phyloP scores from a whole-genome alignment of 2,329 filamentous ascomycete species.

The Fusarium torulosum region DNA sequence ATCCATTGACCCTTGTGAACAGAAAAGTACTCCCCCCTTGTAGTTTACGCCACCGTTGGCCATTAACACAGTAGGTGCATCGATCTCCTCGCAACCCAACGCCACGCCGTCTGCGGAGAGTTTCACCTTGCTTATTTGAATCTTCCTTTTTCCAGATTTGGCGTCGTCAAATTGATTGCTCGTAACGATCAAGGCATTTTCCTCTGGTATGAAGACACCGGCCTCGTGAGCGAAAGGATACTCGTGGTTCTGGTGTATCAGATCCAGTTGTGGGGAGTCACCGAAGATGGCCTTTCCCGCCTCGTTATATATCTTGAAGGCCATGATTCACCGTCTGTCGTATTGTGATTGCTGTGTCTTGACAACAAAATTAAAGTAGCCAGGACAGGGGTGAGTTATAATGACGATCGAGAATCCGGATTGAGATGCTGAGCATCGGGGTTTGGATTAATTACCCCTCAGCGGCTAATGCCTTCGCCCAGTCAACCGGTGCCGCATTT shows the following conservation, averaged over 20 bases:
- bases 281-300: conserved; percentile 51
- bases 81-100: conserved; percentile 52
- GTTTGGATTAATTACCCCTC: conserved; percentile 23
- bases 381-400: no score
- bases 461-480: conserved; percentile 8
- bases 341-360: not conserved
- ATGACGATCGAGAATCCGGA: no score
- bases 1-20: conserved; percentile 54
- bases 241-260: conserved; percentile 54
- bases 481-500: not conserved
- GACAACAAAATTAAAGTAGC: not conserved
- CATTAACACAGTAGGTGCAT: conserved; percentile 55
- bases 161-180: conserved; percentile 51
- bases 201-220: conserved; percentile 50
- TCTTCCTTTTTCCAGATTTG: conserved; percentile 41
- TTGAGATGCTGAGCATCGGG: not conserved
- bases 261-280: conserved; percentile 51
- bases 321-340: not conserved
- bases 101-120: conserved; percentile 31
- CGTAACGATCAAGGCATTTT: conserved; percentile 51
- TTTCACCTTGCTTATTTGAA: conserved; percentile 49
- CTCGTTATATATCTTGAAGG: conserved; percentile 31
- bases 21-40: conserved; percentile 56
- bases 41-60: conserved; percentile 65
- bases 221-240: conserved; percentile 66